These are phyloP conservation scores for Lichenothelia convexa DNA, from an alignment of 495 filamentous ascomycete species.

Conservation along the genomic window DNA sequence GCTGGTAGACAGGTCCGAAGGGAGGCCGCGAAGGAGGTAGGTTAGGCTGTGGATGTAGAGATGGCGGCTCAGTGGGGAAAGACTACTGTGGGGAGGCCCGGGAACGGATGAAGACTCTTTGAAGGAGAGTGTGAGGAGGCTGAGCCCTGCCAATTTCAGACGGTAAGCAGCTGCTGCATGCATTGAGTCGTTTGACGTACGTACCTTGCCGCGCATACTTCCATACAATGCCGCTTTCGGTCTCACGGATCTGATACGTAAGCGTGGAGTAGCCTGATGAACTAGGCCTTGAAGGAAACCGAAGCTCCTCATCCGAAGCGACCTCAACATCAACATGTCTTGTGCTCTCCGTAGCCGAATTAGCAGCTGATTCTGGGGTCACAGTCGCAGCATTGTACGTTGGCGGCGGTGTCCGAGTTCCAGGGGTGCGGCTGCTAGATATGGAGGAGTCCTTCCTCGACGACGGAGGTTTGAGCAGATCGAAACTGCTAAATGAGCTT, in stretches of 20 bases:
- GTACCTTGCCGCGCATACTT: constrained; percentile 29
- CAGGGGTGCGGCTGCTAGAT: too few relatives aligned
- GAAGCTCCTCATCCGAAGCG: constrained; percentile 2
- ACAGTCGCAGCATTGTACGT: constrained; percentile 6
- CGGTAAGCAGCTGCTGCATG: constrained; percentile 1
- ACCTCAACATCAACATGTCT: constrained; percentile 4
- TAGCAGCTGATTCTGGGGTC: neutral
- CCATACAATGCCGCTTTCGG: constrained; percentile 24
- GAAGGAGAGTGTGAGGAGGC: constrained; percentile 19
- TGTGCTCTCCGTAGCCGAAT: constrained; percentile 1
- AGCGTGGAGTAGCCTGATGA: constrained; percentile 5
- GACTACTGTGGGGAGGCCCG: constrained; percentile 11
- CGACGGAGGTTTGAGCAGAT: neutral
- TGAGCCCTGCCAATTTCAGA: constrained; percentile 20
- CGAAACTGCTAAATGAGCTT: neutral
- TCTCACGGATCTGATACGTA: constrained; percentile 9
- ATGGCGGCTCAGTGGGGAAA: constrained; percentile 32
- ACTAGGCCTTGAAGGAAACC: constrained; percentile 3
- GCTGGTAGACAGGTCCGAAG: constrained; percentile 32
- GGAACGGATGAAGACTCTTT: constrained; percentile 17
- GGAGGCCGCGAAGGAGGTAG: constrained; percentile 49
- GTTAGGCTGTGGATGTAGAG: constrained; percentile 47
- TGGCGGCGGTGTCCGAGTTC: constrained; percentile 12
- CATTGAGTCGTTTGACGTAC: neutral
- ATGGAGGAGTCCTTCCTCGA: neutral